Evolutionary conservation across 768 basidiomycete genomes (phyloP).

Genomic region (Boletus edulis): DNA sequence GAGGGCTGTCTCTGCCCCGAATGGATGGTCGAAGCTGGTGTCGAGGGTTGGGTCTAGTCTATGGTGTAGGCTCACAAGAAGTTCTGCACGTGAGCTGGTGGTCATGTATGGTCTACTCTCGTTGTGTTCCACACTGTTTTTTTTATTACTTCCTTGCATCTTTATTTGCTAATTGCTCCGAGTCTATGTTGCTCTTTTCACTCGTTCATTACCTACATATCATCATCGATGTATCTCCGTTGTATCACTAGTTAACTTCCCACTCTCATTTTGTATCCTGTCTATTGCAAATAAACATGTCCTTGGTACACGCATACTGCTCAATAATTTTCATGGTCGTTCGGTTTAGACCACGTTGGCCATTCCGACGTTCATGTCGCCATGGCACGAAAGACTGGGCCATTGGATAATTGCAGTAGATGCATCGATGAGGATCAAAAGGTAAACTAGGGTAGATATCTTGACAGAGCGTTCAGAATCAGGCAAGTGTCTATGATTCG

Average conservation of each 20-base stretch:
- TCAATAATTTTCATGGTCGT: too few species aligned
- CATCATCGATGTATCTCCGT: neutral
- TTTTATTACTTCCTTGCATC: neutral
- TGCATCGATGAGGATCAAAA: too few species aligned
- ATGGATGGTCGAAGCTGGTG: constrained; percentile 18
- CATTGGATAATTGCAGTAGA: too few species aligned
- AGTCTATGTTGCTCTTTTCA: neutral
- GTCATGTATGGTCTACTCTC: neutral
- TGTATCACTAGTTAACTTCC: neutral
- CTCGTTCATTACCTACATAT: neutral
- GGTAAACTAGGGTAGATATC: too few species aligned
- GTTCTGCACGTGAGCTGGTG: neutral
- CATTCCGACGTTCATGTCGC: too few species aligned
- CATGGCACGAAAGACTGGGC: too few species aligned
- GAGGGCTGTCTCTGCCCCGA: constrained; percentile 23
- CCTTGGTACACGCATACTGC: too few species aligned
- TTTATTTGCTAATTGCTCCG: neutral
- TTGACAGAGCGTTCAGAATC: too few species aligned
- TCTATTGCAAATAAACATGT: neutral
- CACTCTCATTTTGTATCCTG: neutral
- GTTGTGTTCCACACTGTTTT: neutral
- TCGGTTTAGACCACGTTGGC: too few species aligned
- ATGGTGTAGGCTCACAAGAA: neutral
- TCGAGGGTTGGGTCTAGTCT: constrained; percentile 15
- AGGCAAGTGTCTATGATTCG: too few species aligned